phyloP scores from a whole-genome alignment of 1,284 basidiomycete genomes.

The Irpex sp. region DNA sequence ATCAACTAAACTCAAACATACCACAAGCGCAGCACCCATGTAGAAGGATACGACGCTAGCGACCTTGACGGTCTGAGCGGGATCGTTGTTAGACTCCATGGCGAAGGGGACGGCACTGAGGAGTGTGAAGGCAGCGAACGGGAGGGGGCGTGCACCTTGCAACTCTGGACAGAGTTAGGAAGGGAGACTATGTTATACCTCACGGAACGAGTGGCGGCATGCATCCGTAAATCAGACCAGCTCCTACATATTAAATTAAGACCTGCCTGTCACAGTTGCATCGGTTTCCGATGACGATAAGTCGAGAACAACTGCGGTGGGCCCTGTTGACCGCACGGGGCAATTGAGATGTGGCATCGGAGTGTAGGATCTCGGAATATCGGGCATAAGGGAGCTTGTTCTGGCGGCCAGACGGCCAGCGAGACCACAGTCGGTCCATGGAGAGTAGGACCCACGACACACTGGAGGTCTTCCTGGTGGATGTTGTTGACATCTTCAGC shows the following conservation, averaged over 20 bases:
- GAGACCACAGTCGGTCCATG: neutral
- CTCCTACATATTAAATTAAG: neutral
- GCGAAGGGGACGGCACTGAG: neutral
- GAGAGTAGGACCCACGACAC: neutral
- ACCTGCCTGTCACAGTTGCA: neutral
- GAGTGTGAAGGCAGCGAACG: neutral
- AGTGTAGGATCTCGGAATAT: neutral
- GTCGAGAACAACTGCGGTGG: neutral
- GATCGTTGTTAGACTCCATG: conserved; percentile 26
- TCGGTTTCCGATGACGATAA: neutral
- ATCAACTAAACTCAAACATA: conserved; percentile 32
- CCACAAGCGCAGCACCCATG: conserved; percentile 70
- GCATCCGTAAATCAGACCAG: neutral
- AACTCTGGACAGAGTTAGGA: neutral
- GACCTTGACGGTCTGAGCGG: conserved; percentile 42
- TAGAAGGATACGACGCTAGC: conserved; percentile 74
- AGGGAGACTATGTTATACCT: neutral
- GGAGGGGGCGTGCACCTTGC: neutral
- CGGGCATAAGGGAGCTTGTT: neutral
- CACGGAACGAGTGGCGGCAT: neutral
- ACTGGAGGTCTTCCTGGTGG: neutral
- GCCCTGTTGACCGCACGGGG: neutral
- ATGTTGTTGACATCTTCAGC: too few relatives aligned
- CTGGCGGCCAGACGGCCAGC: neutral
- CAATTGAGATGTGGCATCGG: neutral